Conservation (phyloP, 208 protist genomes). For the Leishmania mexicana region DNA sequence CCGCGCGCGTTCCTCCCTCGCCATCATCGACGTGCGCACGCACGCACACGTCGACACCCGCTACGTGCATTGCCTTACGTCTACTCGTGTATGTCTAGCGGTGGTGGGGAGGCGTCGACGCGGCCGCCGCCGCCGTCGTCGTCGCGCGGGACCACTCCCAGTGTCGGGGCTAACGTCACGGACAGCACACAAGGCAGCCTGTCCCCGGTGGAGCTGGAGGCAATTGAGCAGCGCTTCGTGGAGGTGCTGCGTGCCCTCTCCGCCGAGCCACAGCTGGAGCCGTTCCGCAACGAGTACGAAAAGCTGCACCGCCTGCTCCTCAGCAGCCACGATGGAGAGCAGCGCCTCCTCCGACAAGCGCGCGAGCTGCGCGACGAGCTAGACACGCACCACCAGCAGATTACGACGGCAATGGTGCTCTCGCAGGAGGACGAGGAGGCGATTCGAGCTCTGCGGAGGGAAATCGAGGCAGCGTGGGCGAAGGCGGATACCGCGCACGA, state of each 20-base stretch:
- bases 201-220: slow-evolving; percentile 79
- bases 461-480: slow-evolving; percentile 98
- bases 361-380: slow-evolving; percentile 96
- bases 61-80: not conserved
- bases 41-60: not conserved
- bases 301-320: slow-evolving; percentile 96
- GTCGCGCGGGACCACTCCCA: not conserved
- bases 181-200: slow-evolving; percentile 27
- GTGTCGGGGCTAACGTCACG: not conserved
- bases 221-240: slow-evolving; percentile 95
- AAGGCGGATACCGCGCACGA: slow-evolving; percentile 97
- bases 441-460: slow-evolving; percentile 92
- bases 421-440: slow-evolving; percentile 96
- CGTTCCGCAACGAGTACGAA: slow-evolving; percentile 97
- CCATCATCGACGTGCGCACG: not conserved
- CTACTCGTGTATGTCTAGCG: not conserved
- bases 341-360: slow-evolving; percentile 94
- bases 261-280: slow-evolving; percentile 94
- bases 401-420: slow-evolving; percentile 96
- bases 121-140: not conserved
- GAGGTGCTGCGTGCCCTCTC: slow-evolving; percentile 92
- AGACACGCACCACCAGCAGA: slow-evolving; percentile 94
- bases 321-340: slow-evolving; percentile 98
- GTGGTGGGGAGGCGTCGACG: not conserved
- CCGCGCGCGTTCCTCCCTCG: not conserved